A percentile compares a stretch with the other conserved stretches of the same genome.
Evolutionary conservation across 169 alveolate species (phyloP).

Genomic region (Eimeria mitis): DNA sequence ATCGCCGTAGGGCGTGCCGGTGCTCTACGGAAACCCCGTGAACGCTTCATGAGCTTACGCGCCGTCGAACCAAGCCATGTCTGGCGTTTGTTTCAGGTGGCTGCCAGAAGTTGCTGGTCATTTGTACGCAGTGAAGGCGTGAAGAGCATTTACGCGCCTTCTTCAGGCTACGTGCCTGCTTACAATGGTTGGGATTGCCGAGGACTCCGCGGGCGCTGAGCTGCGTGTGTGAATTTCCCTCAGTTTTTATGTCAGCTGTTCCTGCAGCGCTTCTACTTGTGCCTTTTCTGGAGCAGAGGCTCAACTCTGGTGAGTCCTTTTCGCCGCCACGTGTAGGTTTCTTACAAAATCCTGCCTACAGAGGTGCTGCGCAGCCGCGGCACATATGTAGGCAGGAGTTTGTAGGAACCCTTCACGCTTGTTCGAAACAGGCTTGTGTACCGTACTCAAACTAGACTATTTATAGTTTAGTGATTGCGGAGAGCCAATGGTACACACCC

Average conservation of each 20-base stretch:
- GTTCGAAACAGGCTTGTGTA: background rate
- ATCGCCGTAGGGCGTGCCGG: background rate
- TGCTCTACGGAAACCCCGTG: background rate
- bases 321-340: background rate
- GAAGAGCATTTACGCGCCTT: background rate
- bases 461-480: background rate
- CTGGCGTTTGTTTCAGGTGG: constrained; percentile 26
- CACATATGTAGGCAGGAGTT: background rate
- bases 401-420: background rate
- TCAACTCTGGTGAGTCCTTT: background rate
- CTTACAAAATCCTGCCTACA: too few relatives aligned
- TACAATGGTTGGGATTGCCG: background rate
- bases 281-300: background rate
- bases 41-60: background rate
- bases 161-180: constrained; percentile 1
- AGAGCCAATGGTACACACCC: background rate
- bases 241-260: background rate
- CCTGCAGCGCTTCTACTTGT: background rate
- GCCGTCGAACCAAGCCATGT: background rate
- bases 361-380: too few relatives aligned
- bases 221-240: background rate
- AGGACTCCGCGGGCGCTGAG: background rate
- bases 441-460: too few relatives aligned
- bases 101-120: constrained; percentile 67
- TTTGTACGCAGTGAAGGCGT: constrained; percentile 4